These are phyloP conservation scores for Escallonia herrerae DNA, from an alignment of 129 eudicot genomes.

Conservation along the genomic window DNA sequence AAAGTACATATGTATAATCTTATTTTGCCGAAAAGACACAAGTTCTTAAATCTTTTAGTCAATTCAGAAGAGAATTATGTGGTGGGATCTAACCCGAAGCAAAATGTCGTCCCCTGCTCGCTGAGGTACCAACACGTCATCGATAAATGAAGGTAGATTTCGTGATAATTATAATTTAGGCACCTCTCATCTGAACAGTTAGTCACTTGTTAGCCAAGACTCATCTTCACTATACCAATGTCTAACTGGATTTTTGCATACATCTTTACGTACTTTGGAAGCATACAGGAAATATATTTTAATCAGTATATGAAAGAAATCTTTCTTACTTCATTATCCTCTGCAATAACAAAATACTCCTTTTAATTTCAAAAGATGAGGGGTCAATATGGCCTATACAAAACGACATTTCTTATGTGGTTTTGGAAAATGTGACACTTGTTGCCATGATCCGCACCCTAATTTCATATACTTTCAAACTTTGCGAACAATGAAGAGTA, in stretches of 20 bases:
- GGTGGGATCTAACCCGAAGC: neutral
- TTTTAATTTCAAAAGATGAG: neutral
- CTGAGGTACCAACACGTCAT: too few relatives aligned
- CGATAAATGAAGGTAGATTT: neutral
- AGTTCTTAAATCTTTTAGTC: neutral
- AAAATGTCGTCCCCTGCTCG: neutral
- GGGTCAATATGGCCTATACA: neutral
- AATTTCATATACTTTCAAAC: neutral
- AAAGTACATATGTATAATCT: neutral
- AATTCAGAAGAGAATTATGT: neutral
- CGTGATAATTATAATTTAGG: neutral
- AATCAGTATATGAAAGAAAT: neutral
- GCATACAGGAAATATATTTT: neutral
- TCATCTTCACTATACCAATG: neutral
- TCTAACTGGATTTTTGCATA: neutral
- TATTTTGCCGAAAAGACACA: too few relatives aligned
- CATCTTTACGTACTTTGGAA: neutral
- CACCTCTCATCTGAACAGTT: neutral
- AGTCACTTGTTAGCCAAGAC: neutral
- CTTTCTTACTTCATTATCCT: neutral
- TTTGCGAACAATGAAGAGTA: neutral
- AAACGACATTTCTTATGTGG: neutral
- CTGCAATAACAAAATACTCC: neutral
- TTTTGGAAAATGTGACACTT: neutral
- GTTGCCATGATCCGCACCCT: neutral